These are phyloP conservation scores for Pisolithus tinctorius DNA, from an alignment of 768 basidiomycete species.

Conservation along the genomic window DNA sequence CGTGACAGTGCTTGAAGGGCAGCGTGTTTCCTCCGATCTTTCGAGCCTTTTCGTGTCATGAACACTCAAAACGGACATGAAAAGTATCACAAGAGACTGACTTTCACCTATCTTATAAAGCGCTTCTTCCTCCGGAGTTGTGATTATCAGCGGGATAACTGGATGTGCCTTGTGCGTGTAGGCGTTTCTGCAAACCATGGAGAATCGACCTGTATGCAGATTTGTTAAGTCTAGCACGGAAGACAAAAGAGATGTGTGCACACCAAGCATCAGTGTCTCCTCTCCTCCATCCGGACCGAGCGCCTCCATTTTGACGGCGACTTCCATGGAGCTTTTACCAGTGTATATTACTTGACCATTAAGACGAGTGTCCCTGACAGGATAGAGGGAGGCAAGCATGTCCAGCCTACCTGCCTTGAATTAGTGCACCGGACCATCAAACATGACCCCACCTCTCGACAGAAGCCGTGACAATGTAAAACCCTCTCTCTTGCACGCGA, in stretches of 20 bases:
- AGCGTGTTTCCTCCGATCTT: constrained; percentile 45
- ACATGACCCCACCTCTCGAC: constrained; percentile 56
- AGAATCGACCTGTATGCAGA: constrained; percentile 63
- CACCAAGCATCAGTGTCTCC: constrained; percentile 58
- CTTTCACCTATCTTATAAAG: constrained; percentile 65
- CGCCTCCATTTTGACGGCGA: constrained; percentile 81
- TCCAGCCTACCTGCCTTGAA: constrained; percentile 43
- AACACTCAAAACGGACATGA: background rate
- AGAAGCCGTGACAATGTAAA: constrained; percentile 80
- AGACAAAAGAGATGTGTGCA: constrained; percentile 19
- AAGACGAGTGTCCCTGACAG: constrained; percentile 60
- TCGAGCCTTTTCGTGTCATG: constrained; percentile 40
- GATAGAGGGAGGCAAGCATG: constrained; percentile 54
- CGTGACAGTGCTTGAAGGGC: constrained; percentile 57
- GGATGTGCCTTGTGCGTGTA: constrained; percentile 53
- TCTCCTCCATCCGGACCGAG: constrained; percentile 40
- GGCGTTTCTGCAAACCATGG: constrained; percentile 80
- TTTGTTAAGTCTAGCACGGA: background rate
- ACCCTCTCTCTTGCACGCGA: constrained; percentile 53
- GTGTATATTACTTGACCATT: constrained; percentile 80
- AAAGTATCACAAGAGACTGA: constrained; percentile 23
- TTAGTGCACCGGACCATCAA: background rate
- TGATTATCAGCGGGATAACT: constrained; percentile 56
- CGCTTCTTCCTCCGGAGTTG: constrained; percentile 54
- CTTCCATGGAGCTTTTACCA: constrained; percentile 73